Percentiles rank a stretch among this genome's conserved stretches.
Conservation (phyloP, 2,329 filamentous ascomycete species). For the Botryosphaeria agaves region DNA sequence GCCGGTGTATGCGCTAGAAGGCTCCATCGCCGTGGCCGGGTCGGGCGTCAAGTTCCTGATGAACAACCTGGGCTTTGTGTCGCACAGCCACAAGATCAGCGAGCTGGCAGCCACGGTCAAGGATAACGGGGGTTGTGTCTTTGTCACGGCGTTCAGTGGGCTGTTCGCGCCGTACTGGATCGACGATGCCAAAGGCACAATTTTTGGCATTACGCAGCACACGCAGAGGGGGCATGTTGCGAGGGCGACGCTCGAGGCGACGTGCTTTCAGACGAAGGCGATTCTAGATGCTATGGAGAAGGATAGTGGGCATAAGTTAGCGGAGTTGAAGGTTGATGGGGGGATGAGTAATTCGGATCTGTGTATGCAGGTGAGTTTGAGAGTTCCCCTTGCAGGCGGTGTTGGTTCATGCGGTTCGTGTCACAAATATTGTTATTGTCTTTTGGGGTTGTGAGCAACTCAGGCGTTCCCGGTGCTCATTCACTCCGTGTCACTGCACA, state of each 20-base stretch:
- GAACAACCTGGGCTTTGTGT: conserved; percentile 47
- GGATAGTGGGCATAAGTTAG: conserved; percentile 58
- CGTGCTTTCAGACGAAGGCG: conserved; percentile 80
- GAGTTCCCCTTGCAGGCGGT: not conserved
- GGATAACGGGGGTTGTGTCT: conserved; percentile 67
- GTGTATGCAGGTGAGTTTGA: conserved; percentile 51
- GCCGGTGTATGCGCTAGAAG: conserved; percentile 66
- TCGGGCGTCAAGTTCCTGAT: conserved; percentile 56
- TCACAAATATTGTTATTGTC: no score
- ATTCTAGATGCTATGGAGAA: conserved; percentile 78
- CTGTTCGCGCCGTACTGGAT: conserved; percentile 93
- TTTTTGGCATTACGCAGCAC: conserved; percentile 49
- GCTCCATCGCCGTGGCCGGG: conserved; percentile 67
- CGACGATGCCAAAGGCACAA: conserved; percentile 75
- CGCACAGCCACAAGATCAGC: conserved; percentile 43
- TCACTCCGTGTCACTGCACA: no score
- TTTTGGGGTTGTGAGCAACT: no score
- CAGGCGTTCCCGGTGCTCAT: no score
- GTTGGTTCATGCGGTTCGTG: no score
- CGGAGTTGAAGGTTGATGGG: conserved; percentile 63
- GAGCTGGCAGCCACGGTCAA: conserved; percentile 45
- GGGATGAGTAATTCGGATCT: conserved; percentile 76
- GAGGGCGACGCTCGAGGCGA: conserved; percentile 70
- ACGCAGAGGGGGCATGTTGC: conserved; percentile 71
- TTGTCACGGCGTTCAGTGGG: conserved; percentile 83